phyloP scores from a whole-genome alignment of 23 red algal species.

The Chondrus crispus region DNA sequence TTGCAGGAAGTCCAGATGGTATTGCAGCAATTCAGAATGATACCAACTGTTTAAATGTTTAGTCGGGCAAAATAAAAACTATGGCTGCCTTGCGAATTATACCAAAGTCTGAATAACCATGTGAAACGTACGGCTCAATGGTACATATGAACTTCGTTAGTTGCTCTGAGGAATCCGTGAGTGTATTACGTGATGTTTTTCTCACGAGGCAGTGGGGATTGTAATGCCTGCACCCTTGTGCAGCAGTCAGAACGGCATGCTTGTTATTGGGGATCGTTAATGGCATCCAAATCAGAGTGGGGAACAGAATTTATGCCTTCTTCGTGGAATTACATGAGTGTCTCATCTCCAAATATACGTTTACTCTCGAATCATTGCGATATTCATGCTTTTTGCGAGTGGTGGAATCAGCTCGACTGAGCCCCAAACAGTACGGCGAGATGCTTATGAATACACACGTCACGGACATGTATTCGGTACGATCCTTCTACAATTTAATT shows the following conservation, averaged over 20 bases:
- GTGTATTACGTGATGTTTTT: neutral
- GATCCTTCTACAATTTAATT: neutral
- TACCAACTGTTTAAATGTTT: neutral
- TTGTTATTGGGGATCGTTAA: neutral
- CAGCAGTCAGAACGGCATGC: neutral
- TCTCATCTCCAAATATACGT: neutral
- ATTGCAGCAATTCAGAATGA: neutral
- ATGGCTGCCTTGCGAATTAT: neutral
- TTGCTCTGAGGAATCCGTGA: neutral
- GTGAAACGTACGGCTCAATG: no score
- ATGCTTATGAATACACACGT: neutral
- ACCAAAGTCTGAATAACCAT: no score
- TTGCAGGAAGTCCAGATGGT: conserved; percentile 4
- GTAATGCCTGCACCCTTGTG: neutral
- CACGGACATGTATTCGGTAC: neutral
- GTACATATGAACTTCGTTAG: neutral
- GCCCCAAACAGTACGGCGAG: neutral
- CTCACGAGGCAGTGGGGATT: neutral
- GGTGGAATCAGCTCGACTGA: neutral
- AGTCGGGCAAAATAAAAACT: neutral
- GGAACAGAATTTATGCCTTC: neutral
- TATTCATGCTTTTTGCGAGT: neutral
- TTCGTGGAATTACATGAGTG: neutral
- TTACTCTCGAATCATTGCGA: neutral
- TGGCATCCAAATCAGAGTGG: neutral